These are phyloP conservation scores for Penicillium cinerascens DNA, from an alignment of 495 filamentous ascomycete genomes.

Conservation along the genomic window DNA sequence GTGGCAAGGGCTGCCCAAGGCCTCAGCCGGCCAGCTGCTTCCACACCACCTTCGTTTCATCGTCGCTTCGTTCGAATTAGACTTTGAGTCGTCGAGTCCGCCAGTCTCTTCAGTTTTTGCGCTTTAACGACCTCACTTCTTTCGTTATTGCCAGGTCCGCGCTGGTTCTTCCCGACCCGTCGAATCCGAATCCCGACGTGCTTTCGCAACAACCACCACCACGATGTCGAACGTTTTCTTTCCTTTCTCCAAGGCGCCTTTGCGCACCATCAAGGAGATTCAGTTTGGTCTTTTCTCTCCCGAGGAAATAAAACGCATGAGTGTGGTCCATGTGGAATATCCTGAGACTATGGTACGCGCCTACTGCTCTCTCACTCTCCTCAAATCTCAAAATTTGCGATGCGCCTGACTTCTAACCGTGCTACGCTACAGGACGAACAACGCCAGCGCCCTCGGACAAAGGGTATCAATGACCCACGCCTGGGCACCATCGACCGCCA, in stretches of 20 bases:
- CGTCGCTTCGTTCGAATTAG: slow-evolving; percentile 25
- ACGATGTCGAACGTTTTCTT: slow-evolving; percentile 94
- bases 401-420: slow-evolving; percentile 22
- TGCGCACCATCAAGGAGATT: slow-evolving; percentile 95
- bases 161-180: slow-evolving; percentile 5
- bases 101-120: slow-evolving; percentile 22
- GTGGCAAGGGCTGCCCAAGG: slow-evolving; percentile 54
- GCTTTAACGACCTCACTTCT: slow-evolving; percentile 13
- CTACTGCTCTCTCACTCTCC: not conserved
- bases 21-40: slow-evolving; percentile 47
- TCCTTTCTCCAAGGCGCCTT: slow-evolving; percentile 85
- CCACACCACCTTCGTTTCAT: slow-evolving; percentile 35
- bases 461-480: slow-evolving; percentile 88
- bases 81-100: slow-evolving; percentile 13
- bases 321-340: slow-evolving; percentile 86
- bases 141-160: slow-evolving; percentile 13
- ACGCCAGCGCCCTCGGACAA: slow-evolving; percentile 77
- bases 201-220: slow-evolving; percentile 27
- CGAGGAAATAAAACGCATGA: slow-evolving; percentile 97
- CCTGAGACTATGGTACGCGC: slow-evolving; percentile 86
- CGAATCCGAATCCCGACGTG: slow-evolving; percentile 7
- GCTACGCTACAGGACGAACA: slow-evolving; percentile 66
- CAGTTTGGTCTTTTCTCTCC: slow-evolving; percentile 96
- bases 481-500: slow-evolving; percentile 93
- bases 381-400: slow-evolving; percentile 1